Percentiles rank a stretch among this genome's conserved stretches.
These are phyloP conservation scores for Solidago caesia DNA, from an alignment of 129 eudicot species.

Conservation along the genomic window DNA sequence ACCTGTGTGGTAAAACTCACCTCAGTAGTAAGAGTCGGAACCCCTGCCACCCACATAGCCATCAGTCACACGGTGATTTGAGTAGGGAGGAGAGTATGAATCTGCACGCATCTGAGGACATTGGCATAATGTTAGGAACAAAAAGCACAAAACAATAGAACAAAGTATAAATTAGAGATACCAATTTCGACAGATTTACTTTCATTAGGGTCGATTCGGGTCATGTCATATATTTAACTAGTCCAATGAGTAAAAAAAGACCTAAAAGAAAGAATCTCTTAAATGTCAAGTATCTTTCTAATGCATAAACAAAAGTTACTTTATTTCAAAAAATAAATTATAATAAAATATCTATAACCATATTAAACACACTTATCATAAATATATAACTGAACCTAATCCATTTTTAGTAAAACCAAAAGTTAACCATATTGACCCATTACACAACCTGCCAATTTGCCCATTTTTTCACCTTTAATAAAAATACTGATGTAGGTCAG, in stretches of 20 bases:
- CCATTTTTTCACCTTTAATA: background rate
- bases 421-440: background rate
- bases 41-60: slow-evolving; percentile 39
- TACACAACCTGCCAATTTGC: background rate
- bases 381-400: background rate
- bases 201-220: background rate
- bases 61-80: slow-evolving; percentile 38
- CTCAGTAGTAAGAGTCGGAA: slow-evolving; percentile 47
- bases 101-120: slow-evolving; percentile 39
- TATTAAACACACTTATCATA: too few relatives aligned
- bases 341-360: background rate
- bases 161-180: background rate
- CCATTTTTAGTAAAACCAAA: background rate
- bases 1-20: slow-evolving; percentile 39
- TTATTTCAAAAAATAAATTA: background rate
- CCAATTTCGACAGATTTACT: background rate
- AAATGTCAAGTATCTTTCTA: background rate
- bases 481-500: background rate
- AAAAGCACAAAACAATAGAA: background rate
- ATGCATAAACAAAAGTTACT: background rate
- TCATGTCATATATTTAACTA: background rate
- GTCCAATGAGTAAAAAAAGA: background rate
- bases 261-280: too few relatives aligned
- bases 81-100: slow-evolving; percentile 37
- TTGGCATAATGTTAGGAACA: slow-evolving; percentile 8